These are phyloP conservation scores for Oryza glaberrima DNA, from an alignment of 176 grass and related monocot species.

Conservation along the genomic window DNA sequence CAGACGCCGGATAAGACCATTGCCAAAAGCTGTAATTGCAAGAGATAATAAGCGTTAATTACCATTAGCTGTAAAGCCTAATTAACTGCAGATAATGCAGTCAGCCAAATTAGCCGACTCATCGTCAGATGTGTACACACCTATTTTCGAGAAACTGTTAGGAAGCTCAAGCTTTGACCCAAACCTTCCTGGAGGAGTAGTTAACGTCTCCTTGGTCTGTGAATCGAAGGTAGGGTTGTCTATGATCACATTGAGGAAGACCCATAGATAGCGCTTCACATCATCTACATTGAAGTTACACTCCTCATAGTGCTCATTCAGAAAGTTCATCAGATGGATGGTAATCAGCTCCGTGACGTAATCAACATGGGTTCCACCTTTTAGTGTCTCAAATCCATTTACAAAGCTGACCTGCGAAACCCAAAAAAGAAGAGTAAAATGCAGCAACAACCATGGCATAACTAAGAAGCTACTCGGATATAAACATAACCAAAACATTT, in stretches of 20 bases:
- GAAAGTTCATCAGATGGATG: conserved; percentile 55
- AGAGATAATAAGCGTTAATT: conserved; percentile 14
- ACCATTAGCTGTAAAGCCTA: neutral
- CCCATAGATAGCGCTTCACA: conserved; percentile 79
- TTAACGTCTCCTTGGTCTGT: conserved; percentile 73
- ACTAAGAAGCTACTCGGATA: no score
- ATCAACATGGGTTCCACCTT: conserved; percentile 91
- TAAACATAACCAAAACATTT: neutral
- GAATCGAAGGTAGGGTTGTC: conserved; percentile 93
- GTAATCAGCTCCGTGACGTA: conserved; percentile 83
- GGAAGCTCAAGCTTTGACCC: conserved; percentile 81
- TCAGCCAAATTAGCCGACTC: neutral
- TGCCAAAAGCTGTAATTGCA: conserved; percentile 44
- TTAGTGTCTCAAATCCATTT: conserved; percentile 81
- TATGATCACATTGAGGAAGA: conserved; percentile 85
- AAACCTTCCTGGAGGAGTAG: conserved; percentile 83
- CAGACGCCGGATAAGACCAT: no score
- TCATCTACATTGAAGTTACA: conserved; percentile 72
- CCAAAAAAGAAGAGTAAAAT: neutral
- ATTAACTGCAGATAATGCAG: neutral
- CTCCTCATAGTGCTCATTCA: conserved; percentile 85
- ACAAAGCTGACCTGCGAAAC: conserved; percentile 84
- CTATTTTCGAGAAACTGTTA: conserved; percentile 58
- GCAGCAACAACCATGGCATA: no score
- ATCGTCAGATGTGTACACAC: conserved; percentile 23